A percentile compares a stretch with the other conserved stretches of the same genome.
Conservation (phyloP, 2,329 filamentous ascomycete species). For the Alternaria triticina region DNA sequence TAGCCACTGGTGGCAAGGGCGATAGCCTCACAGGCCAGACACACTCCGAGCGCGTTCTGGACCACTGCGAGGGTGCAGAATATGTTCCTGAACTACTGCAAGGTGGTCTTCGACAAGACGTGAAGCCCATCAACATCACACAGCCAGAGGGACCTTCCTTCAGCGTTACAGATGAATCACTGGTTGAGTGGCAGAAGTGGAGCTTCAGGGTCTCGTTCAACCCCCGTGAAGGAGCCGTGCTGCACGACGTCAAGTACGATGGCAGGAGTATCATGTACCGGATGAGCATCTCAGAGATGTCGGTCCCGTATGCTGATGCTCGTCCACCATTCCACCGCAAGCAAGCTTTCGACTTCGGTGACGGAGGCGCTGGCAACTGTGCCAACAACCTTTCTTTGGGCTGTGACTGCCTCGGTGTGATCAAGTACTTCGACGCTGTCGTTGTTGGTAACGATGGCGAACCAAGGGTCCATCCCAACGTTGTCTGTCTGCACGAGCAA, state of each 20-base stretch:
- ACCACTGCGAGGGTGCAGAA: conserved; percentile 60
- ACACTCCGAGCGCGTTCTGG: conserved; percentile 44
- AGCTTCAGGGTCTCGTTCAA: conserved; percentile 50
- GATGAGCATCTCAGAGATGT: conserved; percentile 72
- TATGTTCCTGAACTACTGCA: conserved; percentile 54
- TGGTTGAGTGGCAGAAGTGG: conserved; percentile 58
- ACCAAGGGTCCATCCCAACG: conserved; percentile 62
- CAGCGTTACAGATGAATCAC: conserved; percentile 55
- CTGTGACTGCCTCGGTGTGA: conserved; percentile 72
- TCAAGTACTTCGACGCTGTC: conserved; percentile 69
- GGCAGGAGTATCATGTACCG: conserved; percentile 70
- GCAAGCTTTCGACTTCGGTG: conserved; percentile 75
- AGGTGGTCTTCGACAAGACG: conserved; percentile 48
- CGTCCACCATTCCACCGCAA: conserved; percentile 71
- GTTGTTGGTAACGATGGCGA: conserved; percentile 62
- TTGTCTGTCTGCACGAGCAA: conserved; percentile 72
- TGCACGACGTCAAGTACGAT: conserved; percentile 75
- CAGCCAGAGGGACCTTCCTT: conserved; percentile 76
- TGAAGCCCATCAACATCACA: conserved; percentile 74
- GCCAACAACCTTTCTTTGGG: conserved; percentile 72
- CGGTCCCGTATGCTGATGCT: conserved; percentile 70
- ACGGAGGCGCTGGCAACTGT: conserved; percentile 69
- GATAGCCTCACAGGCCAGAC: conserved; percentile 49
- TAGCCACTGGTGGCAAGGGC: conserved; percentile 49
- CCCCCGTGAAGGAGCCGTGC: conserved; percentile 65